A percentile compares a stretch with the other conserved stretches of the same genome.
phyloP scores from a whole-genome alignment of 108 stramenopile species.

The Parietichytrium sp. region DNA sequence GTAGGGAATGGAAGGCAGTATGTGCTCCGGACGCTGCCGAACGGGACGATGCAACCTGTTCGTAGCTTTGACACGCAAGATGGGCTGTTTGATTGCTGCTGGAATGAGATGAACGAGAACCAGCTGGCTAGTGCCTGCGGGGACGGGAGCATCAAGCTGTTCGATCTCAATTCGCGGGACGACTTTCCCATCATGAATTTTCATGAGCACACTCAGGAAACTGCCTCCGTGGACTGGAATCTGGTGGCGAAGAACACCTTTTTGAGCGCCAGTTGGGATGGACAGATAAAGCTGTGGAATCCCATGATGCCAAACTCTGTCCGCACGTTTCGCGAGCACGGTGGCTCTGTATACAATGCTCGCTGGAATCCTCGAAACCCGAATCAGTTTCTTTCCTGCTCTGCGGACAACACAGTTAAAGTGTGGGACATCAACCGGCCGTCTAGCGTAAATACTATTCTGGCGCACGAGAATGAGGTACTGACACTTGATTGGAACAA shows the following conservation, averaged over 20 bases:
- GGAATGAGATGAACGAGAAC: conserved; percentile 52
- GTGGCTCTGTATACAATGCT: not conserved
- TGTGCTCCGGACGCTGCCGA: not conserved
- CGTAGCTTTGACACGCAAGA: conserved; percentile 58
- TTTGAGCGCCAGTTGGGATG: conserved; percentile 53
- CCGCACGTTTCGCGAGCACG: conserved; percentile 47
- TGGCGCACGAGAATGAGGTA: conserved; percentile 51
- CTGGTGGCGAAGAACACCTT: conserved; percentile 48
- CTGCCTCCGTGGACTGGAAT: conserved; percentile 58
- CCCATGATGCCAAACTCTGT: conserved; percentile 40
- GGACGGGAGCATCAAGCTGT: conserved; percentile 50
- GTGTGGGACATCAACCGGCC: conserved; percentile 47
- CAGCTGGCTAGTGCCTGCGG: conserved; percentile 51
- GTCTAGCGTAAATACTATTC: not conserved
- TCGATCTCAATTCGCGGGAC: conserved; percentile 47
- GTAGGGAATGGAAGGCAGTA: conserved; percentile 54
- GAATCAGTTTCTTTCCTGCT: conserved; percentile 47
- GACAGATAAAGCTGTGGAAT: conserved; percentile 50
- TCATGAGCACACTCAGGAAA: conserved; percentile 51
- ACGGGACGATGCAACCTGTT: not conserved
- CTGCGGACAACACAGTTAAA: conserved; percentile 48
- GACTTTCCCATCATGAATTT: conserved; percentile 51
- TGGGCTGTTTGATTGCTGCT: conserved; percentile 51
- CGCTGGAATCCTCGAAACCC: conserved; percentile 49
- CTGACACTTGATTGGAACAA: conserved; percentile 57